Evolutionary conservation across 306 rosid species (phyloP).

Genomic region (Dryas drummondii): DNA sequence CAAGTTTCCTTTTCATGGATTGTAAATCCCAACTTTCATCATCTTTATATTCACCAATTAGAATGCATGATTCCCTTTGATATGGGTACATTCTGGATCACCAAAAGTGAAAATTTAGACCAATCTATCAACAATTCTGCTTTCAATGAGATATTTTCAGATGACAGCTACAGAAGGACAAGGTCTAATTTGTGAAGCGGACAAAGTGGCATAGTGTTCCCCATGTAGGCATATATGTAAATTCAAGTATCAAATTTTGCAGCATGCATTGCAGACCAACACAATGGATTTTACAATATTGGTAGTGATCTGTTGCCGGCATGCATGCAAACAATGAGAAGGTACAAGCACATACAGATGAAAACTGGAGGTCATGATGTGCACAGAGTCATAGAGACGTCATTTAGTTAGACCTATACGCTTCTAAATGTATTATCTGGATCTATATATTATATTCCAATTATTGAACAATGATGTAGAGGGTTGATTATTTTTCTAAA

Average conservation of each 20-base stretch:
- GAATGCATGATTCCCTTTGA: neutral
- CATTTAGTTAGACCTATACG: conserved; percentile 19
- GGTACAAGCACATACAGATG: conserved; percentile 9
- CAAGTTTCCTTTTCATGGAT: neutral
- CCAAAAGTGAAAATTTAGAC: too few species aligned
- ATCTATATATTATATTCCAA: neutral
- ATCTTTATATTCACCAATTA: neutral
- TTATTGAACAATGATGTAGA: neutral
- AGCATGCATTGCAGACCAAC: neutral
- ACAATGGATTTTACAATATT: neutral
- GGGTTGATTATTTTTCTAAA: conserved; percentile 14
- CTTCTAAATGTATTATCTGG: neutral
- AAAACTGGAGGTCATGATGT: neutral
- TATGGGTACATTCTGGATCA: too few species aligned
- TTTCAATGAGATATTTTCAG: too few species aligned
- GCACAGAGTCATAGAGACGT: neutral
- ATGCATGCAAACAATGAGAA: conserved; percentile 12
- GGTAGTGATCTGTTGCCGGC: conserved; percentile 31
- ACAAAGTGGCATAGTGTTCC: neutral
- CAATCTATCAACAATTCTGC: too few species aligned
- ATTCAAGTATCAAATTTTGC: neutral
- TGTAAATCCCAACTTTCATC: neutral
- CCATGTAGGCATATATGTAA: neutral
- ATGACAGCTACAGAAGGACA: too few species aligned
- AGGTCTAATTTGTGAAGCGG: too few species aligned